Conservation (phyloP, 129 eudicot species). For the Pulicaria dysenterica region DNA sequence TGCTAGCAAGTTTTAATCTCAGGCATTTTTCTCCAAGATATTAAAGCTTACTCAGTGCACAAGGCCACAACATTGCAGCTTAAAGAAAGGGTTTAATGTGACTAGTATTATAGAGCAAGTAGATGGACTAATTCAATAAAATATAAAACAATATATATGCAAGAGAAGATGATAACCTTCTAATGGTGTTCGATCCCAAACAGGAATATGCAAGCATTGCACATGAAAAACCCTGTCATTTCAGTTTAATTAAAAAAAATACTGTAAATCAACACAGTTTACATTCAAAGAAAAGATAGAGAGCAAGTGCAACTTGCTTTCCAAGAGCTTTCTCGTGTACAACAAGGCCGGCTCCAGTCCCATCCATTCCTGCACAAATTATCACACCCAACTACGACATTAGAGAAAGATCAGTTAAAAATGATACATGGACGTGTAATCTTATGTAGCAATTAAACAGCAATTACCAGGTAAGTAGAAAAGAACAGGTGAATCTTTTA, state of each 20-base stretch:
- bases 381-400: not conserved
- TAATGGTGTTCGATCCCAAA: conserved; percentile 63
- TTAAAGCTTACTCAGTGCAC: too few species aligned
- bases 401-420: not conserved
- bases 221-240: conserved; percentile 56
- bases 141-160: not conserved
- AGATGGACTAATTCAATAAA: conserved; percentile 11
- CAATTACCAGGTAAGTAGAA: conserved; percentile 81
- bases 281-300: not conserved
- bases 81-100: too few species aligned
- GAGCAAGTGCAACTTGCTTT: conserved; percentile 40
- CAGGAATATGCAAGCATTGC: conserved; percentile 68
- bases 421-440: not conserved
- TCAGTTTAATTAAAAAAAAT: too few species aligned
- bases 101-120: not conserved
- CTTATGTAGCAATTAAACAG: not conserved
- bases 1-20: too few species aligned
- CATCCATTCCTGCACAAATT: conserved; percentile 55
- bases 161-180: conserved; percentile 41
- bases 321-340: conserved; percentile 67
- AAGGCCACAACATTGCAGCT: too few species aligned
- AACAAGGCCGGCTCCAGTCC: conserved; percentile 62
- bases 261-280: not conserved
- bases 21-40: too few species aligned
- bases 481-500: conserved; percentile 68